Base-by-base conservation (phyloP, 2,329 filamentous ascomycete species). In the Diaporthe aspalathi region DNA sequence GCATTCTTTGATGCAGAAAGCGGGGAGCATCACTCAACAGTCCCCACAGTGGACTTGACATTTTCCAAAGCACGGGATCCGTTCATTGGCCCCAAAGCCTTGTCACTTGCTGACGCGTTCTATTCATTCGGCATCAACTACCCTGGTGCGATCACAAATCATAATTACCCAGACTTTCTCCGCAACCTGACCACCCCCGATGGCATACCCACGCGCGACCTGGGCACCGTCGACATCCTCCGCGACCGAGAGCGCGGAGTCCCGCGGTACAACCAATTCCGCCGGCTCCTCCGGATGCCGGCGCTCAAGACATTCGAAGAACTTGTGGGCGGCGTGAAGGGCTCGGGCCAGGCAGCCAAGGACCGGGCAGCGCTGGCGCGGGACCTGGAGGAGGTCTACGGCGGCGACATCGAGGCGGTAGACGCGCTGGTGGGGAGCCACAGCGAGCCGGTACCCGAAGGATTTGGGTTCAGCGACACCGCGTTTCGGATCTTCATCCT, bases 401-500 rank as follows among this genome's bases (percentile, higher is more conserved):
- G 77, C 2, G 78, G 77, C 2, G 78, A 85, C n/a, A 77, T 86
- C 24, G 80, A 83, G 49, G 77, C 77, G 16, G 82, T 85, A 0
- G 84, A 85, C 69, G 73, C 80, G 1, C 76, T 85, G 1, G 79
- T 85, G 1, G 84, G 83, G 0, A 82, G 78, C 38, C 81, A 81
- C 40, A 78, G 80, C 54, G 84, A 86, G 74, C 82, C 82, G 0
- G 68, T 85, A 7, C 82, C 82, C 5, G 76, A 80, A 40, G 84
- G 84, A 0, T 86, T 85, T 65, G 84, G 83, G 0, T 85, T 86
- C 74, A 83, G 80, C 72, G 84, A 86, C 67, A 86, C 84, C 2
- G 83, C 84, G 2, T 85, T 86, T 73, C 75, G 83, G 0, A 77
- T 85, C 1, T 85, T 85, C 70, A 83, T 85, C 47, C 72, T 84